Conservation (phyloP, 1,284 basidiomycete genomes). For the Cutaneotrichosporon cutaneum region DNA sequence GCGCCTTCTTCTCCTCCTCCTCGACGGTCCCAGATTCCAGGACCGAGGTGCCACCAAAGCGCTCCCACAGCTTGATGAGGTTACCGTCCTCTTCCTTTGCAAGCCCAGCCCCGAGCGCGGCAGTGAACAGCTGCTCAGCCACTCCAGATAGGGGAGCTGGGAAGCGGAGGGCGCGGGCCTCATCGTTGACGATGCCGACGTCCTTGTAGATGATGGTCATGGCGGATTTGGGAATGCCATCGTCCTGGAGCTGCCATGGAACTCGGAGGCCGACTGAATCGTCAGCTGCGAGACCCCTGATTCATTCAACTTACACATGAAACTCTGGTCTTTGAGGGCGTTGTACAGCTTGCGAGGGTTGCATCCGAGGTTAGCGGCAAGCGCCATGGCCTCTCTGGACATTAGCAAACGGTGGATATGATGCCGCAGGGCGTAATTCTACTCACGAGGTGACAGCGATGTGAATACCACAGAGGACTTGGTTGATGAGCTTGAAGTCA, state of each 20-base stretch:
- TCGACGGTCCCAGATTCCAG: conserved; percentile 32
- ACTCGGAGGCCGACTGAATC: conserved; percentile 39
- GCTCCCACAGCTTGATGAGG: conserved; percentile 43
- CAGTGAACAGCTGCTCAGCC: conserved; percentile 43
- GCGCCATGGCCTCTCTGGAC: conserved; percentile 44
- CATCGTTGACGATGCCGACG: conserved; percentile 47
- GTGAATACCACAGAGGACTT: conserved; percentile 43
- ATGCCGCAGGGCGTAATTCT: background rate
- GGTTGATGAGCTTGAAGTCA: conserved; percentile 49
- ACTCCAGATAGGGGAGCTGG: conserved; percentile 38
- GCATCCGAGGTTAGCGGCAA: conserved; percentile 45
- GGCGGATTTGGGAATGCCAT: conserved; percentile 41
- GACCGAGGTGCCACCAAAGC: conserved; percentile 35
- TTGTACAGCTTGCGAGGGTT: conserved; percentile 42
- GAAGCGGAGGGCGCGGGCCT: conserved; percentile 36
- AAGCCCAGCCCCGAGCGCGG: conserved; percentile 39
- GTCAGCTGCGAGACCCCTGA: conserved; percentile 2
- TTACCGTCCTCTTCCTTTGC: conserved; percentile 37
- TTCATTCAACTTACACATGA: conserved; percentile 45
- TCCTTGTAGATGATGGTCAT: conserved; percentile 49
- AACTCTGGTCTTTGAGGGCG: conserved; percentile 43
- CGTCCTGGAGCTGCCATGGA: conserved; percentile 39
- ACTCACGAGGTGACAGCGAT: conserved; percentile 35
- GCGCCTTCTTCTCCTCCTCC: conserved; percentile 32
- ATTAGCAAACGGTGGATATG: background rate